Base-by-base conservation (phyloP, 1,139 yeast genomes). In the Wickerhamomyces sp. region DNA sequence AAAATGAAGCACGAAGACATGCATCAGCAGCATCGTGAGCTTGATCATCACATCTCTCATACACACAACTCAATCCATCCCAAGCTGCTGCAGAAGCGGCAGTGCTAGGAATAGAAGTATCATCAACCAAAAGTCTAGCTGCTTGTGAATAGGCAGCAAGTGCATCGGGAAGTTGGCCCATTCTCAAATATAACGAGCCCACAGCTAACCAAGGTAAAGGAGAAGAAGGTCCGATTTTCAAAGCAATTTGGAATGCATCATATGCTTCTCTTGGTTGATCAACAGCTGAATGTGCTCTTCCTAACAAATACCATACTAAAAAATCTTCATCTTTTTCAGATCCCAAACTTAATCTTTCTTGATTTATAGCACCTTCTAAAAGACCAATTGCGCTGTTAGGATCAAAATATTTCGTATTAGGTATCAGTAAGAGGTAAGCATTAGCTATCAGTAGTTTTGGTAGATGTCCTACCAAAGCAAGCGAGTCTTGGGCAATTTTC, bases 111-210 rank as follows among this genome's bases (percentile, higher is more conserved):
- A 42, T 34, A 3, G 72, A 63, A 13, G 67, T 67, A 37, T 72
- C 77, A 36, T 74, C 78, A 39, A 67, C 64, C 49, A 72, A 74
- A 20, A 76, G 57, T 35, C 78, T 61, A 28, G 78, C 67, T 2
- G 84, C 85, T 55, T 79, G 84, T 1, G 82, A 74, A 54, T 77
- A 81, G 3, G 86, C 86, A 7, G 82, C 79, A 37, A 80, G 61
- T 0, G 87, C 80, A 52, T 80, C 87, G 4, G 80, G 74, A 21
- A 80, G 58, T 56, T 80, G 87, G 38, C 74, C 74, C 50, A 78
- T 63, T 46, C 72, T 72, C 42, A 80, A 59, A 52, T 80, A 80
- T 37, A 81, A 61, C 21, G 75, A 70, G 1, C 86, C 88, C 19
- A 80, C 78, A 0, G 82, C 78, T 30, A 81, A 59, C 88, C 87